Evolutionary conservation across 148 eudicot genomes (phyloP), one percentile per base, ranked within the genome.

Genomic region (Rhododendron kiyosumense): DNA sequence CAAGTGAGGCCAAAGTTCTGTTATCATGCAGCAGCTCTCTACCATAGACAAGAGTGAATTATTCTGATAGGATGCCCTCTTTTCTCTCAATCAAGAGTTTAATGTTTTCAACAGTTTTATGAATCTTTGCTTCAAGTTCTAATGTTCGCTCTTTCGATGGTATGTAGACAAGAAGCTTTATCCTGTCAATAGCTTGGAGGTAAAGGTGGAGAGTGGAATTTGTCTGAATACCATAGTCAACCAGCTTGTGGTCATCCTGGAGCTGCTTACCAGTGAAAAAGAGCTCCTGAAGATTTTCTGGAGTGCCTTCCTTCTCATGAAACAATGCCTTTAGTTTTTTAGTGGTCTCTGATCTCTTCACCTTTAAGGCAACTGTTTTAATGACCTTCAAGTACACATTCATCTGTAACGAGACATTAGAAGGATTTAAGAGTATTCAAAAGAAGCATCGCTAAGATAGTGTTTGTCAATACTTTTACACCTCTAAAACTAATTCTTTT

Each of bases 221-320:
- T 14, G 63, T 4, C 36, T 46, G 81, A 75, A 91, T 52, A 26
- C 85, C 81, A n/a, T 84, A 88, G 52, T 85, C 82, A 15, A 28
- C 82, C 32, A 88, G 73, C 52, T 85, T 91, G 6, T 22, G 48
- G 12, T 83, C 86, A 36, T 91, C 86, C 51, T 73, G 5, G 20
- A 90, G 87, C n/a, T 4, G 51, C 30, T 84, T 41, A 3, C 75
- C 81, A 26, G 6, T 28, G 17, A 46, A 87, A 78, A 51, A 45
- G 52, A 90, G 48, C 9, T 87, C 87, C 75, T 85, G 89, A 17
- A 88, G 85, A 71, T 82, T 74, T 76, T 88, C 87, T 0, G 88
- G 75, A 63, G 87, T 54, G n/a, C 85, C 89, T 74, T 69, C 88
- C 28, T 82, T 74, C 52, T 51, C 61, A n/a, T 63, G 57, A 0